These are phyloP conservation scores for Marsdenia floribunda DNA, from an alignment of 257 asterid genomes.

Conservation along the genomic window DNA sequence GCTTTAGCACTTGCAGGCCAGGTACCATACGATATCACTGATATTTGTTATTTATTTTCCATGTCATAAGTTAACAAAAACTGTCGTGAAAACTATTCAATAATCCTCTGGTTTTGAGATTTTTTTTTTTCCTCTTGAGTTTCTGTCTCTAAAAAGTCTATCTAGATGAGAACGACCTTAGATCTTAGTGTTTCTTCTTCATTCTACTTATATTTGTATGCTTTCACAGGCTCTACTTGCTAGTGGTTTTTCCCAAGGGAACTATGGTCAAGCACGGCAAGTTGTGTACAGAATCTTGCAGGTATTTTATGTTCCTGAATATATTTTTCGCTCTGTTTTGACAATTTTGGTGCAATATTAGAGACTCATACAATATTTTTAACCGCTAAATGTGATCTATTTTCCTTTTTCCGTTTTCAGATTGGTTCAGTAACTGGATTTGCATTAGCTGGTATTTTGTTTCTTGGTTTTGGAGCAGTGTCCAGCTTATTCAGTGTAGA, in stretches of 20 bases:
- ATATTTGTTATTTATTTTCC: neutral
- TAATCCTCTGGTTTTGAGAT: no score
- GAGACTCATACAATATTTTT: slow-evolving; percentile 3
- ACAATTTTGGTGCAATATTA: neutral
- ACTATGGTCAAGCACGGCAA: slow-evolving; percentile 64
- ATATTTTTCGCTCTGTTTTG: neutral
- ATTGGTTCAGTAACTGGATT: slow-evolving; percentile 62
- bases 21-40: slow-evolving; percentile 31
- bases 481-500: slow-evolving; percentile 77
- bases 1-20: slow-evolving; percentile 98
- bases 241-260: slow-evolving; percentile 74
- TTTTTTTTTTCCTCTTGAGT: neutral
- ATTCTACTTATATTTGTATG: slow-evolving; percentile 15
- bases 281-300: slow-evolving; percentile 72
- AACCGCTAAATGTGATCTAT: slow-evolving; percentile 8
- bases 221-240: slow-evolving; percentile 77
- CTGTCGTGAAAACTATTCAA: neutral
- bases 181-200: neutral
- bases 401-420: slow-evolving; percentile 29
- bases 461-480: slow-evolving; percentile 56
- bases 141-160: neutral
- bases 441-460: slow-evolving; percentile 54
- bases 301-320: slow-evolving; percentile 38
- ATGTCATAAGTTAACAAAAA: neutral
- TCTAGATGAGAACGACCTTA: neutral